phyloP scores from a whole-genome alignment of 225 moss, liverwort and hornwort genomes.

The Anthoceros angustus region DNA sequence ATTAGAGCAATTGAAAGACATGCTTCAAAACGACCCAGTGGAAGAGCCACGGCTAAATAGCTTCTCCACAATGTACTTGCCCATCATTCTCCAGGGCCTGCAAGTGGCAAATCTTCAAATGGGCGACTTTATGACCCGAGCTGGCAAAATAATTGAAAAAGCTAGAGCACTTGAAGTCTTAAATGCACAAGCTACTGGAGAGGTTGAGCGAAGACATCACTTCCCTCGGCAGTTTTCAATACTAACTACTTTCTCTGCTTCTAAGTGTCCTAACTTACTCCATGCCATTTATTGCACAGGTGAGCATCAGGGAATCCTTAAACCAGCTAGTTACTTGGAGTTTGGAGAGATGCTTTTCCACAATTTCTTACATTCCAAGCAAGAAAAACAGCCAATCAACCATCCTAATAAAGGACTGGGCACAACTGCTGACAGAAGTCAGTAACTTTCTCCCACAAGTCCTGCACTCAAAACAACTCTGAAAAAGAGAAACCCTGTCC shows the following conservation, averaged over 20 bases:
- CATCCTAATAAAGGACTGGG: slow-evolving; percentile 16
- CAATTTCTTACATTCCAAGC: slow-evolving; percentile 7
- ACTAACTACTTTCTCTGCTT: background rate
- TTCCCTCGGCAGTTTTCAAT: background rate
- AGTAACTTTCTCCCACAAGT: background rate
- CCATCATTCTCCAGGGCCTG: slow-evolving; percentile 9
- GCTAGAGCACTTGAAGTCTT: slow-evolving; percentile 14
- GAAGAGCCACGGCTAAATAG: background rate
- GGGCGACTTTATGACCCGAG: slow-evolving; percentile 14
- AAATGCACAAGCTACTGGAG: slow-evolving; percentile 18
- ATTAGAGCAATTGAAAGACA: background rate
- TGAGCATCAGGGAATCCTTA: slow-evolving; percentile 20
- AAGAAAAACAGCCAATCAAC: slow-evolving; percentile 12
- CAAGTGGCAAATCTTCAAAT: slow-evolving; percentile 15
- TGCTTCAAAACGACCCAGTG: background rate
- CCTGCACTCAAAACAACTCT: background rate
- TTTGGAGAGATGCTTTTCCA: slow-evolving; percentile 12
- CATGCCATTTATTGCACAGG: no score
- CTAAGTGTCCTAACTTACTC: background rate
- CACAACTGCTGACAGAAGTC: slow-evolving; percentile 18
- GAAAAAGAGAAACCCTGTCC: background rate
- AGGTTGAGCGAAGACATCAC: slow-evolving; percentile 12
- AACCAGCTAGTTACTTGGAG: slow-evolving; percentile 19
- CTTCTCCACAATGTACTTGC: background rate
- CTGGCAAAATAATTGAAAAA: slow-evolving; percentile 12